Conservation (phyloP, 805 yeast genomes). For the Metschnikowia kofuensis region DNA sequence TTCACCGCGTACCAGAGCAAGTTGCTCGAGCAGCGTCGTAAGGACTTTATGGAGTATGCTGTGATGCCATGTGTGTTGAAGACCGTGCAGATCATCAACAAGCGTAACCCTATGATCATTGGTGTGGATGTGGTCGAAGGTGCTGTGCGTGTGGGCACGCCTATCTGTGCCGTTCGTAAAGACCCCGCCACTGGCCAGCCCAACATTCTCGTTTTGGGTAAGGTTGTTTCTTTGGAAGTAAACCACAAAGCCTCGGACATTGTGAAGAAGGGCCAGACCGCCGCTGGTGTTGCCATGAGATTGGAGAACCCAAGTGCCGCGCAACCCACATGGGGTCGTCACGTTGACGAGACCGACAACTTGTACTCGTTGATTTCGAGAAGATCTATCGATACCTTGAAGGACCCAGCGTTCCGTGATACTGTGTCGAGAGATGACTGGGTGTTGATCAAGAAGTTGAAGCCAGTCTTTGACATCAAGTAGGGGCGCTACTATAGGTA, state of each 20-base stretch:
- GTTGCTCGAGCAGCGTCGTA: constrained; percentile 84
- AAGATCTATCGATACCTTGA: constrained; percentile 92
- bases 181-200: constrained; percentile 83
- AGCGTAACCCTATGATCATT: constrained; percentile 98
- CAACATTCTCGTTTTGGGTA: constrained; percentile 74
- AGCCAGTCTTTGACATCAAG: constrained; percentile 82
- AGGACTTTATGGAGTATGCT: constrained; percentile 83
- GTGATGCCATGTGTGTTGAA: constrained; percentile 93
- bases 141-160: constrained; percentile 84
- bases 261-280: constrained; percentile 92
- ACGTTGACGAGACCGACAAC: constrained; percentile 88
- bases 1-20: constrained; percentile 90
- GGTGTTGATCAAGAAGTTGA: constrained; percentile 84
- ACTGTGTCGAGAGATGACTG: constrained; percentile 94
- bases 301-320: constrained; percentile 88
- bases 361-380: constrained; percentile 88
- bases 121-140: constrained; percentile 98
- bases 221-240: constrained; percentile 89
- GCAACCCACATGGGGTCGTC: constrained; percentile 99
- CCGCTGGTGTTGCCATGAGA: constrained; percentile 98
- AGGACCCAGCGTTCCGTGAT: constrained; percentile 96
- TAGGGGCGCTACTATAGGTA: constrained; percentile 20
- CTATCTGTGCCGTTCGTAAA: constrained; percentile 87
- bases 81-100: constrained; percentile 94
- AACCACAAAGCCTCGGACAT: constrained; percentile 80